These are phyloP conservation scores for Blastocystis sp. DNA, from an alignment of 352 stramenopile species.

Conservation along the genomic window DNA sequence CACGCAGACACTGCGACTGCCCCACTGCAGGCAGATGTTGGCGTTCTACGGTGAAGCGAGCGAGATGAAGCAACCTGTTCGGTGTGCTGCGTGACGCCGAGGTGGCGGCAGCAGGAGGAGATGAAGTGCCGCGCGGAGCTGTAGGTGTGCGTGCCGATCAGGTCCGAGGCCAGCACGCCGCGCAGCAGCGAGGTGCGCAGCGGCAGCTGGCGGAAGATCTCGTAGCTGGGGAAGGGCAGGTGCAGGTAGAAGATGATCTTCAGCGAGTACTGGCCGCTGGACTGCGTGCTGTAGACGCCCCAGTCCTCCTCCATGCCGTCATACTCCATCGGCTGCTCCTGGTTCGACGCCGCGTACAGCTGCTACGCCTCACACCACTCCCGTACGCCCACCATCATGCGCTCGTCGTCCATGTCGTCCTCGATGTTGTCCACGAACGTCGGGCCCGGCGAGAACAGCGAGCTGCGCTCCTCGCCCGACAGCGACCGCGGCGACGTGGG, in stretches of 20 bases:
- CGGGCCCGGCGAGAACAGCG: conserved; percentile 38
- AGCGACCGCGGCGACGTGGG: neutral
- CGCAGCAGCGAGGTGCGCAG: conserved; percentile 59
- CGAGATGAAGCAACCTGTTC: neutral
- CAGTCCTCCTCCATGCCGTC: conserved; percentile 1
- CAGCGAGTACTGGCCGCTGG: neutral
- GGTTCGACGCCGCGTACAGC: conserved; percentile 43
- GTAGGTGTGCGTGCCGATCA: conserved; percentile 67
- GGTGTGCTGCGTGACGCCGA: conserved; percentile 34
- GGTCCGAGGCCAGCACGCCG: conserved; percentile 26
- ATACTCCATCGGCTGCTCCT: conserved; percentile 37
- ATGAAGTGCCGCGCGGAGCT: conserved; percentile 60
- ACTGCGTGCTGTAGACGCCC: neutral
- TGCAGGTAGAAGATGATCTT: conserved; percentile 69
- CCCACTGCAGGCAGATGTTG: conserved; percentile 63
- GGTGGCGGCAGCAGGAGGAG: conserved; percentile 50
- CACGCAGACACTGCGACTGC: conserved; percentile 27
- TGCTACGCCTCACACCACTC: neutral
- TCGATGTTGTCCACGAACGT: conserved; percentile 60
- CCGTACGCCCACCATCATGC: neutral
- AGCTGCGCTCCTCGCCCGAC: neutral
- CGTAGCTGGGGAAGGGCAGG: conserved; percentile 65
- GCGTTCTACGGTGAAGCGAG: neutral
- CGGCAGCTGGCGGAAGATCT: conserved; percentile 68
- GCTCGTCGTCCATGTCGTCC: conserved; percentile 60